These are phyloP conservation scores for Aspergillus caelatus DNA, from an alignment of 2,329 filamentous ascomycete genomes.

Conservation along the genomic window DNA sequence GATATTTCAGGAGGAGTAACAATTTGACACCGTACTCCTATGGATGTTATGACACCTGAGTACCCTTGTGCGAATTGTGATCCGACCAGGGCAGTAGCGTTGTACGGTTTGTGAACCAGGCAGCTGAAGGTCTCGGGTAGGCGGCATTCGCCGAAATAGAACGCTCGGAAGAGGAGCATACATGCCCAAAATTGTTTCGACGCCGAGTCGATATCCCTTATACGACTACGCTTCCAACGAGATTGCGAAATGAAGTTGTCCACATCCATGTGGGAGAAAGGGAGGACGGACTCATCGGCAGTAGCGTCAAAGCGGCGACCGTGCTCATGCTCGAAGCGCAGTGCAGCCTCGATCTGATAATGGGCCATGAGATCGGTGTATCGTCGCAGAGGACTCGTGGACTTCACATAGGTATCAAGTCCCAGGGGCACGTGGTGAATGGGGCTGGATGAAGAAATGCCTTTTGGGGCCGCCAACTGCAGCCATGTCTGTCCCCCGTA, in stretches of 20 bases:
- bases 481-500: constrained; percentile 47
- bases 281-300: constrained; percentile 41
- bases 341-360: constrained; percentile 66
- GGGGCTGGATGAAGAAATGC: constrained; percentile 50
- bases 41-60: constrained; percentile 32
- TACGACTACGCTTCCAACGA: constrained; percentile 45
- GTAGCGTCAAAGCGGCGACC: constrained; percentile 45
- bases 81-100: constrained; percentile 24
- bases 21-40: constrained; percentile 36
- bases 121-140: constrained; percentile 53
- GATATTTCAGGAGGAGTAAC: constrained; percentile 26
- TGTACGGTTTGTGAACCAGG: constrained; percentile 33
- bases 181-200: constrained; percentile 53
- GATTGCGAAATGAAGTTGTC: constrained; percentile 51
- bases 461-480: constrained; percentile 36
- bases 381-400: constrained; percentile 63
- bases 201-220: constrained; percentile 41
- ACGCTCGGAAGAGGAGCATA: constrained; percentile 60
- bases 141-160: constrained; percentile 56
- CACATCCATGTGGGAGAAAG: constrained; percentile 54
- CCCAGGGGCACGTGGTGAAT: constrained; percentile 56
- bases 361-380: constrained; percentile 64
- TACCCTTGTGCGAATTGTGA: constrained; percentile 25
- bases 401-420: constrained; percentile 57
- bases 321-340: constrained; percentile 57